Conservation (phyloP, 2,329 filamentous ascomycete genomes). For the Tympanopsis confertula region DNA sequence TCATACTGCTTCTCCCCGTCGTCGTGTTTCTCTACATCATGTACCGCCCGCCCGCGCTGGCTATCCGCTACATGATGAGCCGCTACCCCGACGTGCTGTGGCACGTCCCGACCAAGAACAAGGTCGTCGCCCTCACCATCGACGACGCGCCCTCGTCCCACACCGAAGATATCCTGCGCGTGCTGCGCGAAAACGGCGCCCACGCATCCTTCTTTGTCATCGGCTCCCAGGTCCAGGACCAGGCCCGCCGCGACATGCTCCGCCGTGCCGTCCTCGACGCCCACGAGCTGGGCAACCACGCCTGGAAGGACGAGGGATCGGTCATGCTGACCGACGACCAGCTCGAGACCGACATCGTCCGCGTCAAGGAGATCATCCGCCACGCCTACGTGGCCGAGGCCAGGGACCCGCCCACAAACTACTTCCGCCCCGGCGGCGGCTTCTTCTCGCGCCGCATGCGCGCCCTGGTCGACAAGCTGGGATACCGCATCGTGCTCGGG, state of each 20-base stretch:
- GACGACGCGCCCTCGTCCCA: constrained; percentile 43
- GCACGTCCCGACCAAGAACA: constrained; percentile 28
- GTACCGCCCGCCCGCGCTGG: constrained; percentile 39
- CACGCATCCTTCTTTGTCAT: background rate
- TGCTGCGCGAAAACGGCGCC: constrained; percentile 22
- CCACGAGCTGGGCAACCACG: background rate
- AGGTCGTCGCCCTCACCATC: constrained; percentile 44
- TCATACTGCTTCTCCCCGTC: background rate
- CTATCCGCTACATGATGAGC: constrained; percentile 37
- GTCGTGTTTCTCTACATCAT: constrained; percentile 42
- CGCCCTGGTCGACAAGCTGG: background rate
- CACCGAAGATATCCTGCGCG: constrained; percentile 34
- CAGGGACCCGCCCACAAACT: background rate
- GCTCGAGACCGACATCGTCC: background rate
- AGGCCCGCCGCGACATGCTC: background rate
- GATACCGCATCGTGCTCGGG: background rate
- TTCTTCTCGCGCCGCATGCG: background rate
- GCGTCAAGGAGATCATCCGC: background rate
- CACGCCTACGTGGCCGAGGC: background rate
- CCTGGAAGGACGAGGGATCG: background rate
- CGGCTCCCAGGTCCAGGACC: background rate
- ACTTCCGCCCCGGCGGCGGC: background rate
- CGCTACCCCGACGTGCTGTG: constrained; percentile 43
- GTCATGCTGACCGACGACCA: background rate
- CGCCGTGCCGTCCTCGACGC: background rate